Evolutionary conservation across 495 filamentous ascomycete species (phyloP).

Genomic region (Aspergillus egyptiacus): DNA sequence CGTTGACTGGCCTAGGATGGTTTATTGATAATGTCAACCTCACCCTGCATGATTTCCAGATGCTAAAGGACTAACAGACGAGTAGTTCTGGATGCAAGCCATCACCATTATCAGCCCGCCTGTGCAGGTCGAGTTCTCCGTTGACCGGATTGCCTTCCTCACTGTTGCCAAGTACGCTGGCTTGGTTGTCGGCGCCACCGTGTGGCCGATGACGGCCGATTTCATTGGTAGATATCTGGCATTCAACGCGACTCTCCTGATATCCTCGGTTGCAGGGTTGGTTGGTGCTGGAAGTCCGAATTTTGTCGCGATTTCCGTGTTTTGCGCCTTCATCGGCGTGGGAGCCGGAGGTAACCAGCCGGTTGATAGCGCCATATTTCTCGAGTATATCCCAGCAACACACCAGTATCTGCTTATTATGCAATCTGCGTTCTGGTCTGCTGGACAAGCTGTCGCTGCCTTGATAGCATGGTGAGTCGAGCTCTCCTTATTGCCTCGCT

Average conservation of each 20-base stretch:
- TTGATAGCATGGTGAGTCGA: slow-evolving; percentile 20
- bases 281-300: slow-evolving; percentile 24
- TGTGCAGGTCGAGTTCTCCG: slow-evolving; percentile 13
- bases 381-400: slow-evolving; percentile 22
- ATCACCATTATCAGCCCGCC: slow-evolving; percentile 13
- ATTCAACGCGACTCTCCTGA: slow-evolving; percentile 24
- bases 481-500: neutral
- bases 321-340: slow-evolving; percentile 22
- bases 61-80: no score
- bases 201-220: slow-evolving; percentile 26
- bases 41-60: no score
- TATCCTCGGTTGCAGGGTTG: slow-evolving; percentile 22
- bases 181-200: slow-evolving; percentile 17
- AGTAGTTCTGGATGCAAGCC: slow-evolving; percentile 33
- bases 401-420: slow-evolving; percentile 26
- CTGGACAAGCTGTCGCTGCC: slow-evolving; percentile 19
- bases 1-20: slow-evolving; percentile 70
- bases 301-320: slow-evolving; percentile 19
- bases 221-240: slow-evolving; percentile 19
- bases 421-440: slow-evolving; percentile 19
- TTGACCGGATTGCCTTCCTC: slow-evolving; percentile 4
- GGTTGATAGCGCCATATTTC: slow-evolving; percentile 18
- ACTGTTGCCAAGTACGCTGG: slow-evolving; percentile 19
- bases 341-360: slow-evolving; percentile 21
- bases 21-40: slow-evolving; percentile 41